Evolutionary conservation across 2,329 filamentous ascomycete genomes (phyloP), one percentile per base, ranked within the genome.

Genomic region (Colletotrichum shisoi): DNA sequence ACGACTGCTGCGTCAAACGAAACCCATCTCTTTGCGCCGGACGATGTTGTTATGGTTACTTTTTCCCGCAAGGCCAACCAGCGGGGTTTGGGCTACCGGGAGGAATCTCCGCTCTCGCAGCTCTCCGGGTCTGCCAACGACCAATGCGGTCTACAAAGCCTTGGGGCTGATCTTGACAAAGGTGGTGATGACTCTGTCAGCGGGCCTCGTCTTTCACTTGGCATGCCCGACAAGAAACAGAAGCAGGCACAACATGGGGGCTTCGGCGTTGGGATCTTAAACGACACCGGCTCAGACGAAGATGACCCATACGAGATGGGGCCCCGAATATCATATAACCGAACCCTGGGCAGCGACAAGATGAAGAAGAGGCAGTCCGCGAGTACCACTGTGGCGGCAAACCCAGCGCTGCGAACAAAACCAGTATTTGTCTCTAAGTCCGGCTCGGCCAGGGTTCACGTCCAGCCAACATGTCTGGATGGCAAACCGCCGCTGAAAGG

Each of bases 261-360:
- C 0, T 92, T 98, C 70, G 94, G 94, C 0, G 89, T 97, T 15
- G 94, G 94, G 0, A 84, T 97, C 1, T 79, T 98, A 52, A 97
- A 98, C 73, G 94, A 97, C 71, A 95, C 90, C 21, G 94, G 93
- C 12, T 97, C 94, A 4, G 95, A 98, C 71, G 94, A 97, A 52
- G 95, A 98, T 73, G 94, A 97, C 73, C 91, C 93, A 0, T 98
- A 97, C 75, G 91, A 94, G 65, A 89, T 98, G 60, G 94, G 94
- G 0, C 95, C 95, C 0, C 90, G 89, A 71, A 96, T 97, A 75
- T 92, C 90, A 13, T 97, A 96, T 77, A 96, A 92, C 72, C 87
- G 89, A 46, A 84, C 90, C 5, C 87, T 97, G 67, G 93, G 92
- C 19, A 91, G 89, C 0, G 90, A 94, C 70, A 96, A 92, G 75